Evolutionary conservation across 2,329 filamentous ascomycete genomes (phyloP), one percentile per base, ranked within the genome.

Genomic region (Aspergillus fructus): DNA sequence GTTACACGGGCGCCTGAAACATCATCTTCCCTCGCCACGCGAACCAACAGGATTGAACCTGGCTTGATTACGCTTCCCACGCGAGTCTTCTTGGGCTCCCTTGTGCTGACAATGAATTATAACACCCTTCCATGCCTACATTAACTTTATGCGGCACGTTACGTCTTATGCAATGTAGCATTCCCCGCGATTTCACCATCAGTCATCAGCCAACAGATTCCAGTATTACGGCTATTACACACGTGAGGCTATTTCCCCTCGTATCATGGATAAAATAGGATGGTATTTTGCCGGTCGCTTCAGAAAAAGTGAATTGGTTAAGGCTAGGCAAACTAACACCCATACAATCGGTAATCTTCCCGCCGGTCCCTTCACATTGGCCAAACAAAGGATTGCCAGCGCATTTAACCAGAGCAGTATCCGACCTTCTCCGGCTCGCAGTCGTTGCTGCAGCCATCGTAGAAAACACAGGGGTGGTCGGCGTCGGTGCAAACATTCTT

Each of bases 371-470:
- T 4, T 9, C 9, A 9, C 27, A 11, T 9, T 27, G 9, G 8
- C 1, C 27, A 30, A 9, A 30, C 27, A 30, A 11, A 30, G 9
- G 9, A 30, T 30, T 30, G 27, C 27, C 27, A 11, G 9, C 9
- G 27, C 27, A 6, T 12, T 47, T 58, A 63, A 41, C 59, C 59
- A 50, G 61, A 62, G 55, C 61, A 63, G 30, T 54, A 55, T 17
- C 61, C 61, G 2, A 62, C 50, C 45, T 63, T 63, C 13, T 39
- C 8, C 4, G 61, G 59, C 58, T 62, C 57, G 23, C 61, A 63
- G 12, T 51, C 49, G 42, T 58, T 55, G n/a, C 39, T 55, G 47
- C 61, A 62, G 5, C 61, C 61, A 11, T 59, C 43, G 19, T 63
- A 63, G 5, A 62, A 11, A 11, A 55, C 47, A 30, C 61, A 63